Evolutionary conservation across 1,284 basidiomycete genomes (phyloP), one percentile per base, ranked within the genome.

Genomic region (Irpex sp.): DNA sequence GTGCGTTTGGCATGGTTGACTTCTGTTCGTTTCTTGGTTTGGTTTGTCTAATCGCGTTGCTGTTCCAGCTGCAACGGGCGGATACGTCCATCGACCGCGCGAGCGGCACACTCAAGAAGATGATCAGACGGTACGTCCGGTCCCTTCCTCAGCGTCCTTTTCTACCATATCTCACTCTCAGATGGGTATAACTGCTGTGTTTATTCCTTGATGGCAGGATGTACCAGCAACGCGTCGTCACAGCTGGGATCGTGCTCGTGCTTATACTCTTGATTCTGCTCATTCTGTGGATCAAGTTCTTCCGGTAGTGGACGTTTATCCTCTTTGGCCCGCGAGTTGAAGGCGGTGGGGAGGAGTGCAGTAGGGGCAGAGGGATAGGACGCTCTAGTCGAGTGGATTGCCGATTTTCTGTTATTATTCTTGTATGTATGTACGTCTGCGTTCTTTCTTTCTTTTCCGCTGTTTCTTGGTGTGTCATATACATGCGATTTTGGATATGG

Each of bases 171-270:
- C 31, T 34, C 31, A 34, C 31, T 34, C 31, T 34, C 31, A 55
- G 38, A 8, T 19, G 54, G 26, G 2, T 36, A 6, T 36, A 26
- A 48, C 48, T 54, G 38, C 49, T 34, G 31, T 11, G 54, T 63
- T 66, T 68, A 31, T 64, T 62, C 77, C 79, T 70, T 79, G 78
- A 72, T 72, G 78, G 68, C 81, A 93, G 91, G 76, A 92, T 92
- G 91, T 91, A 92, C 73, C 88, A 92, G 72, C 91, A 93, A 68
- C 87, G 89, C 56, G 79, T 87, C 44, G 82, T 92, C 49, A 92
- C 89, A 7, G 85, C 74, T 15, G 85, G 83, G 54, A 93, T 93
- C 67, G 85, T 93, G 60, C 71, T 79, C 65, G 82, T 93, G 19
- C 86, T 93, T 48, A 74, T 92, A 61, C 71, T 92, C 4, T 82